These are phyloP conservation scores for Rhazya stricta DNA, from an alignment of 257 asterid species.

Conservation along the genomic window DNA sequence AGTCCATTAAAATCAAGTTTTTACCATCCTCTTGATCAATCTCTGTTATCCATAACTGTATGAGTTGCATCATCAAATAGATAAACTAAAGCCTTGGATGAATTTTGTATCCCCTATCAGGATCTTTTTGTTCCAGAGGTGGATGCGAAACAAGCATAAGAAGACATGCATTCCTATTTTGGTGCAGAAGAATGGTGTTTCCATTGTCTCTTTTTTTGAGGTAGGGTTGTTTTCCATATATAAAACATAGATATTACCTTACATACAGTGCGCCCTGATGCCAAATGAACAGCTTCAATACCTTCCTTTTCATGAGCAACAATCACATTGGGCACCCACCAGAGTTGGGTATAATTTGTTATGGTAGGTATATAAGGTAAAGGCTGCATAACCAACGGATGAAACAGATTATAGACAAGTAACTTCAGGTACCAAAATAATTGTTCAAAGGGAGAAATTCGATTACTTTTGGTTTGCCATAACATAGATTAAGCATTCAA, in stretches of 20 bases:
- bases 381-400: slow-evolving; percentile 47
- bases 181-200: background rate
- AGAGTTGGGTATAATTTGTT: slow-evolving; percentile 88
- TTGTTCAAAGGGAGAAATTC: background rate
- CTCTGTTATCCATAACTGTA: background rate
- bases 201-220: background rate
- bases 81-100: too few species aligned
- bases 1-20: background rate
- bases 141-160: too few species aligned
- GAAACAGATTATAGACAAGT: slow-evolving; percentile 18
- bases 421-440: background rate
- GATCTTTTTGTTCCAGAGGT: too few species aligned
- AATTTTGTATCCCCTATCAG: too few species aligned
- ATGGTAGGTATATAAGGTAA: slow-evolving; percentile 77
- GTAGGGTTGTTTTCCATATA: background rate
- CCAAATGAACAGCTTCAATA: slow-evolving; percentile 94
- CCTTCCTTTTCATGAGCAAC: slow-evolving; percentile 97
- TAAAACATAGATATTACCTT: slow-evolving; percentile 45
- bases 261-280: slow-evolving; percentile 92
- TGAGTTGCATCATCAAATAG: background rate
- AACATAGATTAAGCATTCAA: background rate
- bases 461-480: background rate
- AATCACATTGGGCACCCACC: slow-evolving; percentile 99
- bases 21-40: background rate
- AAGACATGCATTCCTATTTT: too few species aligned